Conservation (phyloP, 169 alveolate species). For the Cryptosporidium muris region DNA sequence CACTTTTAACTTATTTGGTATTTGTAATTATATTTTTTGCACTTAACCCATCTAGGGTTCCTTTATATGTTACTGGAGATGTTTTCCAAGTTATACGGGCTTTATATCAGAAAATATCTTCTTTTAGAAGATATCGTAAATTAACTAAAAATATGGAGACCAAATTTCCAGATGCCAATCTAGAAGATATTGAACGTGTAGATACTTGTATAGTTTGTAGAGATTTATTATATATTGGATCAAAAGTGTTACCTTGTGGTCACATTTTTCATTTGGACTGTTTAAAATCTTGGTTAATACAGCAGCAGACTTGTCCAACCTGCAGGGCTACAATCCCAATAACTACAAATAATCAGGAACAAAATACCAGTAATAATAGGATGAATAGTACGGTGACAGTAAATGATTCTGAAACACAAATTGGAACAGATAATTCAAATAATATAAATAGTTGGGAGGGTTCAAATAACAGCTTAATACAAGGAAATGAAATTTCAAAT, state of each 20-base stretch:
- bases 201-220: slow-evolving; percentile 89
- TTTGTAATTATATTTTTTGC: slow-evolving; percentile 78
- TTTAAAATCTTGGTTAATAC: slow-evolving; percentile 85
- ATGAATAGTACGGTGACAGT: not conserved
- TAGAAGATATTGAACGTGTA: slow-evolving; percentile 81
- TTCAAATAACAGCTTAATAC: not conserved
- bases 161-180: slow-evolving; percentile 83
- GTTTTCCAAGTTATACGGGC: slow-evolving; percentile 80
- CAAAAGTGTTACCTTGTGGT: slow-evolving; percentile 84
- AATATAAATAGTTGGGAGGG: not conserved
- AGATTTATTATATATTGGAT: slow-evolving; percentile 81
- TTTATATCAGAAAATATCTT: slow-evolving; percentile 71
- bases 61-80: slow-evolving; percentile 87
- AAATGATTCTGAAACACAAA: not conserved
- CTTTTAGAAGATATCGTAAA: slow-evolving; percentile 75
- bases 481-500: too few relatives aligned
- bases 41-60: slow-evolving; percentile 84
- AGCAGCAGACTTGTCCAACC: slow-evolving; percentile 85
- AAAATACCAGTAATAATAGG: slow-evolving; percentile 1
- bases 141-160: slow-evolving; percentile 66
- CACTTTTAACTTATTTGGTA: slow-evolving; percentile 31
- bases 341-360: slow-evolving; percentile 8
- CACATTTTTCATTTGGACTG: slow-evolving; percentile 85
- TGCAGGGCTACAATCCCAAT: slow-evolving; percentile 73
- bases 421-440: not conserved